A percentile compares a stretch with the other conserved stretches of the same genome.
Evolutionary conservation across 306 rosid species (phyloP).

Genomic region (Cercis canadensis): DNA sequence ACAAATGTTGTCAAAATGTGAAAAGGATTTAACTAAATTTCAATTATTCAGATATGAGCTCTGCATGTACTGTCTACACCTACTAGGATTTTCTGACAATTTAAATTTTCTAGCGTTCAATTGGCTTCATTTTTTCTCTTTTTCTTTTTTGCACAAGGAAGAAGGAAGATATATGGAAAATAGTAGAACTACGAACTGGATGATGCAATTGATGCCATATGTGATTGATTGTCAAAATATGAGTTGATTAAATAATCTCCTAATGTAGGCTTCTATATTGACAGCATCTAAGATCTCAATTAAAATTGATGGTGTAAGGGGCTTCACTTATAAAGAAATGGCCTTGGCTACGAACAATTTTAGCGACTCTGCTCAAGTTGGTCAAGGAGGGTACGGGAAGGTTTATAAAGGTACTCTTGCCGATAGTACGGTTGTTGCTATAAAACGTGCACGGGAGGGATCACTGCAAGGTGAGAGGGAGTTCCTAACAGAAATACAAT

Average conservation of each 20-base stretch:
- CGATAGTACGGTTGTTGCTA: constrained; percentile 71
- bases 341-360: constrained; percentile 70
- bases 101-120: neutral
- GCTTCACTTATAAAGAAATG: constrained; percentile 65
- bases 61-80: neutral
- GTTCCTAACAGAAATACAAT: constrained; percentile 84
- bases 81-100: neutral
- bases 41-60: constrained; percentile 1
- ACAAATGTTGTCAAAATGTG: neutral
- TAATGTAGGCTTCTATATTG: constrained; percentile 36
- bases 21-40: constrained; percentile 1
- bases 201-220: too few species aligned
- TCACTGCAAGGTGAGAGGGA: constrained; percentile 87
- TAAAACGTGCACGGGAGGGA: constrained; percentile 86
- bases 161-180: too few species aligned
- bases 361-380: constrained; percentile 63
- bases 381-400: constrained; percentile 89
- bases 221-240: too few species aligned
- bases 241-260: too few species aligned
- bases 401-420: constrained; percentile 74
- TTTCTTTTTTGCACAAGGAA: too few species aligned
- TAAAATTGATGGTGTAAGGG: constrained; percentile 73
- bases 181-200: too few species aligned
- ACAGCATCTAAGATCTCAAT: constrained; percentile 65
- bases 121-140: too few species aligned